Evolutionary conservation across 331 rosid genomes (phyloP).

Genomic region (Saraca asoca): DNA sequence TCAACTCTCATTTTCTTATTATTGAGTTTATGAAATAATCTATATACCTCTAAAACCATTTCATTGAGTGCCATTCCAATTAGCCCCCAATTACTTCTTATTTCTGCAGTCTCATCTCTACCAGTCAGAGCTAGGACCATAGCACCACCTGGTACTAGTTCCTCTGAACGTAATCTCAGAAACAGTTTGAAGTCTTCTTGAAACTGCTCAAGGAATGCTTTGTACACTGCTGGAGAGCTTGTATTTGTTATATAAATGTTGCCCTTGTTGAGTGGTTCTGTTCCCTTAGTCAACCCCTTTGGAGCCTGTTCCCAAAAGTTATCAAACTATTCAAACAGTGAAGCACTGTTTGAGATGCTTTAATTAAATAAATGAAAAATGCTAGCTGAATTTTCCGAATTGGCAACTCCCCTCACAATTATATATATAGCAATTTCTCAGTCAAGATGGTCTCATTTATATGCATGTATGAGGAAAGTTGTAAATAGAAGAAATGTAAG

Average conservation of each 20-base stretch:
- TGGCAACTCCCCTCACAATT: no score
- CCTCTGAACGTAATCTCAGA: constrained; percentile 15
- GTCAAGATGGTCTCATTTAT: no score
- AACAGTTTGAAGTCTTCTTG: constrained; percentile 34
- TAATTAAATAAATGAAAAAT: not conserved
- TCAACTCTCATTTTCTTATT: no score
- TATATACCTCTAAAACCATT: constrained; percentile 46
- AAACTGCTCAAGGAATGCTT: constrained; percentile 35
- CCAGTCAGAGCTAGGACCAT: constrained; percentile 34
- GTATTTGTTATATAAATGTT: constrained; percentile 28
- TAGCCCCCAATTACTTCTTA: not conserved
- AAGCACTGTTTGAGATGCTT: no score
- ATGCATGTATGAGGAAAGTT: no score
- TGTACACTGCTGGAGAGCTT: constrained; percentile 17
- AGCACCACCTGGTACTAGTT: constrained; percentile 25
- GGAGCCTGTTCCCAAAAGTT: no score
- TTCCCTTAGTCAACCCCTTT: no score
- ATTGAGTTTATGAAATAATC: no score
- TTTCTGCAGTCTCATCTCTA: not conserved
- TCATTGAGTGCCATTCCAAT: constrained; percentile 34
- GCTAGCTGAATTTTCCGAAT: no score
- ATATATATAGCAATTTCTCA: no score
- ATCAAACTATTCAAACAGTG: no score
- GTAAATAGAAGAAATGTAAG: no score
- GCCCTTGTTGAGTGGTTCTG: constrained; percentile 20